A percentile compares a stretch with the other conserved stretches of the same genome.
Conservation (phyloP, 805 yeast genomes). For the Wickerhamiella nectarea region DNA sequence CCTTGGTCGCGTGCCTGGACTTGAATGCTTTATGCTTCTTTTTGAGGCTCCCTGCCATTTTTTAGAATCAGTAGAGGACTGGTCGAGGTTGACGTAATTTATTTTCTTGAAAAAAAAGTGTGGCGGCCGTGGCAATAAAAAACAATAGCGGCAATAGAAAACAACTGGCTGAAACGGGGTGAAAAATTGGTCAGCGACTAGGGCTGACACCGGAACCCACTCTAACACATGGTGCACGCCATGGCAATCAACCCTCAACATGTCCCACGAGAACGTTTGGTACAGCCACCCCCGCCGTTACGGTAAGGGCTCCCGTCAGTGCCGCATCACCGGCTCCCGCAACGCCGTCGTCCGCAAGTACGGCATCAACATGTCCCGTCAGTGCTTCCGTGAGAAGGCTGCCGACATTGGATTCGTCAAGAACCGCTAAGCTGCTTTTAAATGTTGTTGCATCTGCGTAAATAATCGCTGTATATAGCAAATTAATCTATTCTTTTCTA, state of each 20-base stretch:
- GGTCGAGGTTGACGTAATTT: constrained; percentile 5
- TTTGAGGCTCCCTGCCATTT: constrained; percentile 41
- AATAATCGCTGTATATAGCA: not conserved
- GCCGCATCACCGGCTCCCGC: constrained; percentile 99
- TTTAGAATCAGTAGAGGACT: not conserved
- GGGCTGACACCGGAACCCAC: not conserved
- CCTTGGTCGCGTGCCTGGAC: constrained; percentile 80
- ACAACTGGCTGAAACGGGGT: not conserved
- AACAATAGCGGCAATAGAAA: not conserved
- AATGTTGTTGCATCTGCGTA: not conserved
- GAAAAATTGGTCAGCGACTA: not conserved
- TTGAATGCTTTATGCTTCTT: constrained; percentile 83
- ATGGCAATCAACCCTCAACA: constrained; percentile 34
- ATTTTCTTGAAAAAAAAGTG: not conserved
- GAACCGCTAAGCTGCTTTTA: constrained; percentile 60
- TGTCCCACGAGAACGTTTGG: constrained; percentile 99
- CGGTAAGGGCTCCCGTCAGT: constrained; percentile 99
- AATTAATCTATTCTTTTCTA: not conserved
- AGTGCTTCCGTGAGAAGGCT: constrained; percentile 99
- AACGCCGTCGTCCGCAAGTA: constrained; percentile 99
- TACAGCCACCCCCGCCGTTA: constrained; percentile 99
- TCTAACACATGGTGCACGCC: not conserved
- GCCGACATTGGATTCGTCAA: constrained; percentile 98
- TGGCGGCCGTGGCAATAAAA: not conserved
- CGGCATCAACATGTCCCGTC: constrained; percentile 99